Percentiles rank a stretch among this genome's conserved stretches.
Conservation (phyloP, 1,139 yeast species). For the Debaryomycetaceae sp. region DNA sequence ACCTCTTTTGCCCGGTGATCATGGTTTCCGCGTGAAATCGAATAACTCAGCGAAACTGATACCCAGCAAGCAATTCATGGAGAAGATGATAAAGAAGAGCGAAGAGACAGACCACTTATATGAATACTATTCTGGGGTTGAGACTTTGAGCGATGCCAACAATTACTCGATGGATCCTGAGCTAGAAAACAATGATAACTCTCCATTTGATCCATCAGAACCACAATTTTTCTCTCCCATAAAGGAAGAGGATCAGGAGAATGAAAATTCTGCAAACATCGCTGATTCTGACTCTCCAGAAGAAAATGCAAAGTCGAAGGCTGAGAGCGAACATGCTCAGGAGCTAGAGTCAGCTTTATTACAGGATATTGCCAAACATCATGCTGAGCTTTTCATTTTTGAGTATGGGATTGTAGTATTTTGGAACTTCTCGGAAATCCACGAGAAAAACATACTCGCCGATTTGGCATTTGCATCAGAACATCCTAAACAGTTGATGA, state of each 20-base stretch:
- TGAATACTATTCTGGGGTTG: constrained; percentile 85
- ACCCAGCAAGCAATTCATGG: constrained; percentile 66
- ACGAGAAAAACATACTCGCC: constrained; percentile 89
- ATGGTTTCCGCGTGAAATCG: constrained; percentile 79
- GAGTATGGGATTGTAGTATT: constrained; percentile 93
- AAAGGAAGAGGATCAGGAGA: constrained; percentile 14
- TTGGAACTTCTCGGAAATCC: constrained; percentile 92
- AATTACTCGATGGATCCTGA: constrained; percentile 54
- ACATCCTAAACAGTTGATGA: constrained; percentile 46
- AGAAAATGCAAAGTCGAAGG: not conserved
- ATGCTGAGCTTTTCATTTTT: constrained; percentile 85
- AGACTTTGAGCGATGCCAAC: constrained; percentile 61
- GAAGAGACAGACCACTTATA: constrained; percentile 89
- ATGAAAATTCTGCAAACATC: constrained; percentile 12
- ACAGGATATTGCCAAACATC: constrained; percentile 61
- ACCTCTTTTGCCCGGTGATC: constrained; percentile 84
- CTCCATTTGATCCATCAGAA: constrained; percentile 46
- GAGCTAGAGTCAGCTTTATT: not conserved
- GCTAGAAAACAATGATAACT: constrained; percentile 31
- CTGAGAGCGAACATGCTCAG: not conserved
- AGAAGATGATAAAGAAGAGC: constrained; percentile 70
- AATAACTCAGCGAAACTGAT: constrained; percentile 64
- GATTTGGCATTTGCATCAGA: constrained; percentile 79
- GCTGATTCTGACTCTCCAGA: constrained; percentile 7
- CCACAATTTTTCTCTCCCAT: constrained; percentile 51